Evolutionary conservation across 768 basidiomycete genomes (phyloP).

Genomic region (Hydnum rufescens): DNA sequence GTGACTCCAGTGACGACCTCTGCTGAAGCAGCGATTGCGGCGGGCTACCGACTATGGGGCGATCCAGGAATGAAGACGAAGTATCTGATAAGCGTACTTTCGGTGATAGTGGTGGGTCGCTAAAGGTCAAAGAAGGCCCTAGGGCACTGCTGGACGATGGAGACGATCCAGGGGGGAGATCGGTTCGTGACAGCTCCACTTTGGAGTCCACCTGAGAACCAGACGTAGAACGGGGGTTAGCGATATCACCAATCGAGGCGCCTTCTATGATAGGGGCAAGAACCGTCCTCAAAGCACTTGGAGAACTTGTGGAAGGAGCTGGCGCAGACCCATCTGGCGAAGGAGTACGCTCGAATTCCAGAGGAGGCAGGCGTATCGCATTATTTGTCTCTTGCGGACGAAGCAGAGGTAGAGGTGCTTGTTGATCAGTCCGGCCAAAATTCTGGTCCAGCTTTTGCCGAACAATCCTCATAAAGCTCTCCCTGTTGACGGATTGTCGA

Average conservation of each 20-base stretch:
- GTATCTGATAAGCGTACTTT: no score
- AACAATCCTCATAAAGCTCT: slow-evolving; percentile 40
- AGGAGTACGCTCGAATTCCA: slow-evolving; percentile 5
- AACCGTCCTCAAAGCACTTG: not conserved
- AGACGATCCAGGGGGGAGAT: no score
- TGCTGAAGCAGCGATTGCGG: not conserved
- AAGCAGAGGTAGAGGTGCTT: not conserved
- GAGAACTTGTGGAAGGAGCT: slow-evolving; percentile 1
- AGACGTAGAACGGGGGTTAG: no score
- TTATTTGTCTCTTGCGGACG: not conserved
- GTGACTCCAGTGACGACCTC: slow-evolving; percentile 10
- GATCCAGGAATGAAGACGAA: no score
- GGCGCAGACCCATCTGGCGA: slow-evolving; percentile 6
- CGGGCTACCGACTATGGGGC: not conserved
- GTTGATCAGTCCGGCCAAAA: not conserved
- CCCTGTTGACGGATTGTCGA: slow-evolving; percentile 48
- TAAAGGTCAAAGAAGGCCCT: no score
- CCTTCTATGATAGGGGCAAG: not conserved
- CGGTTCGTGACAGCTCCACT: no score
- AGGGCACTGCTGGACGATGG: no score
- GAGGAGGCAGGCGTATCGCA: not conserved
- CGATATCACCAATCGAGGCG: no score
- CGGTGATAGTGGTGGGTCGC: no score
- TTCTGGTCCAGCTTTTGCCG: slow-evolving; percentile 34
- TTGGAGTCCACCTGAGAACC: no score